Evolutionary conservation across 2,329 filamentous ascomycete genomes (phyloP), one percentile per base, ranked within the genome.

Genomic region (Chaetomium strumarium): DNA sequence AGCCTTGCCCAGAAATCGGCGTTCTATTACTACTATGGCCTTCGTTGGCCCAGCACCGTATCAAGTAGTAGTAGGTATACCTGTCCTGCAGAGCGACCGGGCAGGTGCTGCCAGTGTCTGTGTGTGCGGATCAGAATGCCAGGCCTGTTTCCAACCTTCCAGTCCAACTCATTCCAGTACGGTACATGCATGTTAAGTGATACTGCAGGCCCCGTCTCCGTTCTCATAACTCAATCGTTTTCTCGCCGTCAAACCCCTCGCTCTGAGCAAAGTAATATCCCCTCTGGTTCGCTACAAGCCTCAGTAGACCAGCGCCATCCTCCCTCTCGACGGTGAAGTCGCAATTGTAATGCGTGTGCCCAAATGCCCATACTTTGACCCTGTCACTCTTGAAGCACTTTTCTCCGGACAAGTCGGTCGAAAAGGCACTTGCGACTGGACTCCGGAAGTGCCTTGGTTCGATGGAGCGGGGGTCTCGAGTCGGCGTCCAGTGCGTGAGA

Each of bases 261-360:
- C 20, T 11, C 43, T 56, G 50, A 17, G 41, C 19, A 46, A 51
- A 53, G 20, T 47, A 47, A 43, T 61, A 61, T 2, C 60, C 60
- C 31, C 55, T 50, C 30, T 62, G 60, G 33, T 62, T 61, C 20
- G 57, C 46, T 46, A 46, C 43, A 14, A 58, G 30, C 38, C 55
- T 51, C 31, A 56, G 37, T 30, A 50, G 46, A 8, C 38, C 38
- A 3, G 47, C 54, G 12, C 36, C 40, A 9, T 46, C 47, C 29
- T 24, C 24, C 24, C 54, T 16, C 17, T 53, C 20, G 7, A 51
- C 66, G 7, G 55, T 30, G 51, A 68, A 71, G 39, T 70, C 66
- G 59, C 71, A 74, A 46, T 72, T 74, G 52, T 66, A 75, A 58
- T 76, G 73, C 12, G 73, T 77, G 51, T 77, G 74, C 0, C 73